Base-by-base conservation (phyloP, 441 rosid genomes). In the Isatis lusitanica region DNA sequence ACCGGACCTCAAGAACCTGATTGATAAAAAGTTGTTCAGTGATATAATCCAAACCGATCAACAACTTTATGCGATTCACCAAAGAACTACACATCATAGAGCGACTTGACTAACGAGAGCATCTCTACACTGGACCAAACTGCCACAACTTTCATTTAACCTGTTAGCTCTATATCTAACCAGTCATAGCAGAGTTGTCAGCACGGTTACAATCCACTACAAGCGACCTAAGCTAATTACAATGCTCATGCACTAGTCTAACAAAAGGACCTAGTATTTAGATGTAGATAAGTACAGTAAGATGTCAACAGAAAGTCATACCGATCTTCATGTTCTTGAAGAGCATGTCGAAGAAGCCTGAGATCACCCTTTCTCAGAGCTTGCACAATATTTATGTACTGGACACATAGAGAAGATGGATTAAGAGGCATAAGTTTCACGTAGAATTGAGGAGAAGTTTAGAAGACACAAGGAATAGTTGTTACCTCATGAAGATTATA, bases 1-100 rank as follows among this genome's bases (percentile, higher is more conserved):
- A 3, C 99, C 99, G 0, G 98, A 92, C 76, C 97, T 86, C 75
- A 94, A 84, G 80, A 92, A 88, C 84, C 97, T 92, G 72, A 46
- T 39, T 30, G 5, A 26, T 57, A 9, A 16, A 11, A 65, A 56
- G 31, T 16, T 65, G 43, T 73, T 64, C 18, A 43, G 31, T 30
- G 33, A 50, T 10, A 7, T 17, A 35, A 64, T 15, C 39, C 9
- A 73, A 64, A 35, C 9, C 1, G 28, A 50, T 36, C 13, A 52
- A 13, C 43, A 38, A 15, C 17, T 18, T 51, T 55, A 58, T 56
- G 35, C 62, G 13, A 11, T 10, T 6, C 48, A 60, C 16, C 28
- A 35, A 16, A 42, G 17, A 58, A 16, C 28, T 68, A 53, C 9
- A n/a, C 50, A 21, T 59, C 66, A 47, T 9, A 58, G n/a, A 70